Evolutionary conservation across 176 grass and related monocot species (phyloP), one percentile per base, ranked within the genome.

Genomic region (Guadua angustifolia): DNA sequence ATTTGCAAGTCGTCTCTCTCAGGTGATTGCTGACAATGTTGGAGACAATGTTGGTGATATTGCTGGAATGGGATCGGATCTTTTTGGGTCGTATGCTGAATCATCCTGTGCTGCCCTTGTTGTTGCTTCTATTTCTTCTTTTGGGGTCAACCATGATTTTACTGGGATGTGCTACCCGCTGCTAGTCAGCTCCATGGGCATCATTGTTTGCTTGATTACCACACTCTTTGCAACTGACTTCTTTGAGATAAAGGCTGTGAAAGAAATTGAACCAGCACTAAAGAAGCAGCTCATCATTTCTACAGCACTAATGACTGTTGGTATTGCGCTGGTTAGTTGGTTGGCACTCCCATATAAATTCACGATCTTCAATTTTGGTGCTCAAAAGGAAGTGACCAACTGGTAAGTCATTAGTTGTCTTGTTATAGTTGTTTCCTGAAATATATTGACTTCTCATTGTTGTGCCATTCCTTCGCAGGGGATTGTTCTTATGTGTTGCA

Each of bases 31-130:
- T 22, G 85, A 88, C 85, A 88, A 88, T 33, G 89, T 91, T 5
- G 89, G 89, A n/a, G 89, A 91, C 5, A 91, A 88, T 39, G 82
- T 88, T 19, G 90, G 90, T 36, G 90, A 91, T 46, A 91, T 91
- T 44, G 85, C 82, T 35, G 89, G 89, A 25, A 91, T 88, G 85
- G 89, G 82, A 50, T 91, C 89, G 14, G 89, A 91, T 58, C 85
- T 88, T n/a, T 91, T 91, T 38, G 89, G 89, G 7, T 91, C 89
- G 1, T 91, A 91, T 33, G 77, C 77, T 61, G 89, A 88, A 85
- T 91, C 89, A 57, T 91, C 89, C 15, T 88, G 82, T 70, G 81
- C 77, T 42, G 85, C 89, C 8, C 85, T 91, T 7, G 85, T 88
- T 3, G 89, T 91, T 65, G 85, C 89, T 40, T 91, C 89, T 1